Percentiles rank a stretch among this genome's conserved stretches.
Conservation (phyloP, 2,329 filamentous ascomycete species). For the Alternaria postmessia region DNA sequence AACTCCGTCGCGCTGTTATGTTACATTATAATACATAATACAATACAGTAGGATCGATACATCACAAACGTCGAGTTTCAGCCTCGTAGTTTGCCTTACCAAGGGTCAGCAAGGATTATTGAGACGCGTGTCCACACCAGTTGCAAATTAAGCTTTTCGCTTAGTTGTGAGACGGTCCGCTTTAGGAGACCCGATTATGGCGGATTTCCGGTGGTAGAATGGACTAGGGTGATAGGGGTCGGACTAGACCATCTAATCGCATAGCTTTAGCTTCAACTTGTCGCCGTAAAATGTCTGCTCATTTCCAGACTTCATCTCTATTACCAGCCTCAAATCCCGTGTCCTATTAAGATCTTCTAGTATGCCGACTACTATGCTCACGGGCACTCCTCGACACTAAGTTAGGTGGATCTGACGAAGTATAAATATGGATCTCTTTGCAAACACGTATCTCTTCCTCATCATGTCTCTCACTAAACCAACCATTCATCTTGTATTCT, state of each 20-base stretch:
- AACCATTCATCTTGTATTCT: no score
- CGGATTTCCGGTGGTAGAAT: not conserved
- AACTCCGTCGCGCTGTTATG: not conserved
- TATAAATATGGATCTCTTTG: no score
- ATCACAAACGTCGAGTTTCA: not conserved
- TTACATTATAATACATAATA: not conserved
- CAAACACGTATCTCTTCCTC: no score
- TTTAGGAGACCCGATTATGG: not conserved
- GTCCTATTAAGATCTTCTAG: no score
- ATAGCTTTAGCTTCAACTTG: not conserved
- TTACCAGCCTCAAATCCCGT: no score
- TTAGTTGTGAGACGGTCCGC: conserved; percentile 5
- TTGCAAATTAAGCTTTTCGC: conserved; percentile 15
- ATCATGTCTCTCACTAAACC: no score
- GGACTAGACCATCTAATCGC: not conserved
- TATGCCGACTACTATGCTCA: no score
- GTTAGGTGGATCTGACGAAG: no score
- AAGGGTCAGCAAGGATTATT: conserved; percentile 2
- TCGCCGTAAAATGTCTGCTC: no score
- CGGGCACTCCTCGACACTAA: no score
- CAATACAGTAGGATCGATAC: not conserved
- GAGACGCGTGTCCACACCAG: not conserved
- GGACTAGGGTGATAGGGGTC: not conserved
- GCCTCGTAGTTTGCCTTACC: conserved; percentile 22
- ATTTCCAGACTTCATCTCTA: no score